These are phyloP conservation scores for Albophoma yamanashiensis DNA, from an alignment of 2,329 filamentous ascomycete species.

Conservation along the genomic window DNA sequence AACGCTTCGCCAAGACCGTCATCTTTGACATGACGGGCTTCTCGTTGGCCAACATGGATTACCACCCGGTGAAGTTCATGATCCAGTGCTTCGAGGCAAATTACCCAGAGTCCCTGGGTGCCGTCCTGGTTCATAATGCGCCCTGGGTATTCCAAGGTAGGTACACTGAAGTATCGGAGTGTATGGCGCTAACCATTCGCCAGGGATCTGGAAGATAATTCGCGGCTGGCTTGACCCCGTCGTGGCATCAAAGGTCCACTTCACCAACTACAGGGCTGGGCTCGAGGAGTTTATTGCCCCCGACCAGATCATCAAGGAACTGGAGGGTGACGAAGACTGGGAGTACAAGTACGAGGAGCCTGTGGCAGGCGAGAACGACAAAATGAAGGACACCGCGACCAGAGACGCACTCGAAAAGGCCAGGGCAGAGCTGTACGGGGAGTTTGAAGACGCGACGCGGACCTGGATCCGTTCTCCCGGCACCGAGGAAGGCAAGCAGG, in stretches of 20 bases:
- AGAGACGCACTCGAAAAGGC: constrained; percentile 53
- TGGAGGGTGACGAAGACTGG: constrained; percentile 82
- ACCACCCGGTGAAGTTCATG: constrained; percentile 96
- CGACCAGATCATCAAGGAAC: constrained; percentile 64
- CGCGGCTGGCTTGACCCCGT: constrained; percentile 94
- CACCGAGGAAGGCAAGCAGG: constrained; percentile 30
- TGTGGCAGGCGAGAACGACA: constrained; percentile 60
- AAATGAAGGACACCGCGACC: constrained; percentile 55
- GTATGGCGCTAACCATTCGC: background rate
- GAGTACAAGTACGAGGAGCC: constrained; percentile 76
- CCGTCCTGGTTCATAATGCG: constrained; percentile 87
- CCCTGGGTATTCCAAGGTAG: constrained; percentile 92
- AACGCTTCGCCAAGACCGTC: constrained; percentile 50
- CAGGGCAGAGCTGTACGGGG: constrained; percentile 53
- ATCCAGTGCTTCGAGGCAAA: constrained; percentile 99
- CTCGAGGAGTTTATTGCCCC: constrained; percentile 65
- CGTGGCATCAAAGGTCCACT: constrained; percentile 87
- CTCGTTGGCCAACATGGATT: constrained; percentile 95
- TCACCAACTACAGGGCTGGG: constrained; percentile 73
- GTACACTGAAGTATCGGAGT: background rate
- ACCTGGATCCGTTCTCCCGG: constrained; percentile 54
- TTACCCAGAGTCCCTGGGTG: constrained; percentile 85
- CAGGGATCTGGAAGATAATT: constrained; percentile 93
- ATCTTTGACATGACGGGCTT: constrained; percentile 96
- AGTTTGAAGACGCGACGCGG: constrained; percentile 64